These are phyloP conservation scores for Pseudogymnoascus sp. DNA, from an alignment of 2,329 filamentous ascomycete species.

Conservation along the genomic window DNA sequence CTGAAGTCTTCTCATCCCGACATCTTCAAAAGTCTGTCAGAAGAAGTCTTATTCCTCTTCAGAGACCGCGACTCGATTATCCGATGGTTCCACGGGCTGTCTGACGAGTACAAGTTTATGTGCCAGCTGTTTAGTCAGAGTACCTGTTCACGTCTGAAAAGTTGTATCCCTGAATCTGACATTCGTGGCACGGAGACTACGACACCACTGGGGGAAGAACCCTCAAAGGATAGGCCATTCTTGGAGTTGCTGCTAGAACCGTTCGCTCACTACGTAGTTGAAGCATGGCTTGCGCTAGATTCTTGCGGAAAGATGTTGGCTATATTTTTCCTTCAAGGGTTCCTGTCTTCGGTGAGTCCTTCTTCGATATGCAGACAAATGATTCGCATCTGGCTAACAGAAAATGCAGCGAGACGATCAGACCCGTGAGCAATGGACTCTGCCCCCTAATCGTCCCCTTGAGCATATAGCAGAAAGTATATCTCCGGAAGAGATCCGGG, in stretches of 20 bases:
- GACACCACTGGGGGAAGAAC: background rate
- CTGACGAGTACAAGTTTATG: background rate
- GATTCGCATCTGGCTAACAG: background rate
- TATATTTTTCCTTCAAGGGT: background rate
- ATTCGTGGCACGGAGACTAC: background rate
- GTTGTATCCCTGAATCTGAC: background rate
- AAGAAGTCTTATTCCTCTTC: background rate
- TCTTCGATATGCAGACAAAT: background rate
- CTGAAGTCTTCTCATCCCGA: background rate
- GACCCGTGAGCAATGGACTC: background rate
- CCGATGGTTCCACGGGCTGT: background rate
- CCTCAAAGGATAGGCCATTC: background rate
- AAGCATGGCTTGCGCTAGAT: background rate
- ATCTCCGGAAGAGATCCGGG: background rate
- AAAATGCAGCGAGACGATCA: background rate
- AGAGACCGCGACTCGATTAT: background rate
- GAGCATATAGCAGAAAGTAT: background rate
- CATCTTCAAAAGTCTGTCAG: background rate
- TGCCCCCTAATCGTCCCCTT: background rate
- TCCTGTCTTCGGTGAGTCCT: background rate
- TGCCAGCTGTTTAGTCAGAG: background rate
- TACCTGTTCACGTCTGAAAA: background rate
- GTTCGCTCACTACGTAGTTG: background rate
- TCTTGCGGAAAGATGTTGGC: background rate
- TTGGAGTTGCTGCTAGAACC: background rate